phyloP scores from a whole-genome alignment of 2,329 filamentous ascomycete genomes.

The Chrysosporium queenslandicum region DNA sequence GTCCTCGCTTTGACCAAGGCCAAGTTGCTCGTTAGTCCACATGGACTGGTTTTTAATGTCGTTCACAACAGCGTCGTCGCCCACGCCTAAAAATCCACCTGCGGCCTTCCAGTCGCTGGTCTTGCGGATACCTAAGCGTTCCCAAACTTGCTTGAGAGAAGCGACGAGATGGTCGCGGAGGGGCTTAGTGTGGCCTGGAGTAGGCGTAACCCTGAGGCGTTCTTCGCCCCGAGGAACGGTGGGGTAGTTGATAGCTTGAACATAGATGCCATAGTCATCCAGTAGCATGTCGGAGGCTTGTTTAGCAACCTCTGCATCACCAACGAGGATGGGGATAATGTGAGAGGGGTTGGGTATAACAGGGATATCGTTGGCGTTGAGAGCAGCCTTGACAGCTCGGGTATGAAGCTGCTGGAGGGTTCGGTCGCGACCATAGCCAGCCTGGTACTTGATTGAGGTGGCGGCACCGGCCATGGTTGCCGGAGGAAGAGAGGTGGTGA shows the following conservation, averaged over 20 bases:
- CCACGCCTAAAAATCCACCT: constrained; percentile 91
- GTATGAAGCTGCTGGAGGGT: constrained; percentile 93
- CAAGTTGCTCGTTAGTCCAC: constrained; percentile 85
- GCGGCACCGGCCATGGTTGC: constrained; percentile 93
- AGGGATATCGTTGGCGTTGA: constrained; percentile 72
- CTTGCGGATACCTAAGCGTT: constrained; percentile 77
- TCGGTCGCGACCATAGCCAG: constrained; percentile 72
- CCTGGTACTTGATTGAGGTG: constrained; percentile 88
- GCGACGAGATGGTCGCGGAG: constrained; percentile 77
- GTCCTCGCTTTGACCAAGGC: constrained; percentile 50
- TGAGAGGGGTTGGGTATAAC: constrained; percentile 97
- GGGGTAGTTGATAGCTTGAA: constrained; percentile 98
- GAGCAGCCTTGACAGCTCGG: constrained; percentile 77
- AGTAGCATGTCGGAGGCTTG: constrained; percentile 85
- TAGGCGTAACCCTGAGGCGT: constrained; percentile 88
- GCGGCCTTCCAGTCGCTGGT: constrained; percentile 84
- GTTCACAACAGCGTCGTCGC: constrained; percentile 44
- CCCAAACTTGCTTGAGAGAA: constrained; percentile 82
- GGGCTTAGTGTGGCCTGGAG: constrained; percentile 76
- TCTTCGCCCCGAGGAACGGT: constrained; percentile 98
- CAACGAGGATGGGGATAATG: constrained; percentile 88
- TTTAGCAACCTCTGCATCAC: constrained; percentile 87
- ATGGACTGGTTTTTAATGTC: constrained; percentile 57
- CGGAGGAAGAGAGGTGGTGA: constrained; percentile 91
- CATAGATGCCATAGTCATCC: constrained; percentile 84